Base-by-base conservation (phyloP, 2,329 filamentous ascomycete genomes). In the Fusarium albidum region DNA sequence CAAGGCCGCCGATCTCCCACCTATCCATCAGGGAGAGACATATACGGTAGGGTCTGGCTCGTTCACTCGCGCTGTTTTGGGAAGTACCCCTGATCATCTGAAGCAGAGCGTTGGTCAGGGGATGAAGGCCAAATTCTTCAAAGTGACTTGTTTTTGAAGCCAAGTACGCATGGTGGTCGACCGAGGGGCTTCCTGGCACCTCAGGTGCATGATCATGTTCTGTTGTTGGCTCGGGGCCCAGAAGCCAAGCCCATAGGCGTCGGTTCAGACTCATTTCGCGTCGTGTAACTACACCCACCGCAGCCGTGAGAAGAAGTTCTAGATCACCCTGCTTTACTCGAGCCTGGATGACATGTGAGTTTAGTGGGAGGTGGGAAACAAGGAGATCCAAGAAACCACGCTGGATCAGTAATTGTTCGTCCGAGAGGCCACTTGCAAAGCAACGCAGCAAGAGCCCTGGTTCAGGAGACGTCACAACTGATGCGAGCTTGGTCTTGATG, bases 181-280 rank as follows among this genome's bases (percentile, higher is more conserved):
- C 75, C 4, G 75, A 65, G 6, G 75, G 68, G 3, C 76, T 75
- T 10, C 67, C 67, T 25, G 80, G 78, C 12, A 76, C 81, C 47
- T 83, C 80, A 31, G 72, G 65, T 0, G 69, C 73, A 12, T 72
- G 74, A 43, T 87, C 81, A 17, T 76, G 65, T 53, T 87, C 80
- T 48, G 73, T 64, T 17, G 78, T 64, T 34, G 82, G 83, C 42
- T 83, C 91, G 3, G 93, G 93, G 0, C 95, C 95, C 3, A 99
- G 80, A 55, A 98, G 87, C 95, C 95, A 99, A 35, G 90, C 86
- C 92, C 94, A 98, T n/a, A 99, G 77, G 31, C 95, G 85, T 64
- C 95, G 82, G 71, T 99, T 99, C 41, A 99, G 77, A 69, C 94
- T 96, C 95, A 99, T 99, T 61, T 99, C 95, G 73, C 93, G 86